Conservation (phyloP, 2,329 filamentous ascomycete genomes). For the Podosphaera aphanis region DNA sequence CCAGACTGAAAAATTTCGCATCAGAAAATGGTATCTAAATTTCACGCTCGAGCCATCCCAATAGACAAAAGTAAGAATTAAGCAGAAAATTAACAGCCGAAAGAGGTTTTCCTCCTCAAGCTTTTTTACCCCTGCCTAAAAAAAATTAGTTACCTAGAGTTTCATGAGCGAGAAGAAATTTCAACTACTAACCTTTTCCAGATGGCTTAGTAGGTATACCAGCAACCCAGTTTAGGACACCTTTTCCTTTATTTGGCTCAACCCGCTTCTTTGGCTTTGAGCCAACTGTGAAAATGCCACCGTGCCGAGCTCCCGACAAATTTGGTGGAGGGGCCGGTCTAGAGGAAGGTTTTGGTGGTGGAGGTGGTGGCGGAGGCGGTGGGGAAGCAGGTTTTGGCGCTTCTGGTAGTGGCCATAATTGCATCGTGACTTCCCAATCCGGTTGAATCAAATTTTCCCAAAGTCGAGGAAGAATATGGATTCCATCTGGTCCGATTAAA, state of each 20-base stretch:
- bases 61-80: too few relatives aligned
- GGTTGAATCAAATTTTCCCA: constrained; percentile 68
- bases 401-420: constrained; percentile 39
- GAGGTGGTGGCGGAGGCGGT: constrained; percentile 2
- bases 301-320: constrained; percentile 3
- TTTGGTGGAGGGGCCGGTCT: constrained; percentile 4
- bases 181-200: neutral
- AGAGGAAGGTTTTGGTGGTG: constrained; percentile 6
- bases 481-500: constrained; percentile 51
- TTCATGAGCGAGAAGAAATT: too few relatives aligned
- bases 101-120: too few relatives aligned
- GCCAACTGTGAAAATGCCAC: constrained; percentile 1
- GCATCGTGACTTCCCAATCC: constrained; percentile 49
- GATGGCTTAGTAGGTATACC: constrained; percentile 10
- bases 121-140: too few relatives aligned
- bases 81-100: too few relatives aligned
- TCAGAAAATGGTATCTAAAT: too few relatives aligned
- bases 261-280: too few relatives aligned
- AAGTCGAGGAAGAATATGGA: constrained; percentile 60
- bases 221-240: constrained; percentile 12
- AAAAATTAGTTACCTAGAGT: too few relatives aligned
- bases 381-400: constrained; percentile 6
- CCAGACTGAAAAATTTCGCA: too few relatives aligned
- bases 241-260: constrained; percentile 1
- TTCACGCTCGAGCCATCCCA: too few relatives aligned